Base-by-base conservation (phyloP, 352 stramenopile species). In the Pythium utonaiense region DNA sequence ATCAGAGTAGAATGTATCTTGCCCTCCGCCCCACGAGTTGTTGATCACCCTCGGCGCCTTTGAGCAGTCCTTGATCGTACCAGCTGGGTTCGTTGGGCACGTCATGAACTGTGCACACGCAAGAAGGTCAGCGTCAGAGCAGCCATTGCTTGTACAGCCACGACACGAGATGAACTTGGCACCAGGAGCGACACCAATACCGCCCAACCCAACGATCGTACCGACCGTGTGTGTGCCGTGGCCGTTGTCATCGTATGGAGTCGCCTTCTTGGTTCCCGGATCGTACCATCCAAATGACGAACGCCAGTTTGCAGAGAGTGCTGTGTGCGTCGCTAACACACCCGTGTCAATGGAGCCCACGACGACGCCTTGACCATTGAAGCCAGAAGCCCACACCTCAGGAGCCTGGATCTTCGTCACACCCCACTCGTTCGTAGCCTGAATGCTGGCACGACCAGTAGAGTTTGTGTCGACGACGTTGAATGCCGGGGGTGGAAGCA, bases 281-380 rank as follows among this genome's bases (percentile, higher is more conserved):
- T 75, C 62, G 38, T 48, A 78, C 57, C 60, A 67, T 17, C 57
- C 58, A 41, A 67, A 65, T 9, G 30, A 44, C 13, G 27, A 22
- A 33, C 41, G 56, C 38, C 27, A 70, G 38, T 24, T 65, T 34
- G 17, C 22, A 9, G 19, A 27, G 0, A 77, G 27, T 3, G 54
- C 38, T 12, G 61, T 44, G 57, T 77, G 70, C 10, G 57, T 64
- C 33, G 48, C 66, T 3, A 49, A 62, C 27, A 72, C 70, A 51
- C 70, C 66, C 17, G 66, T 62, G 57, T 77, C 70, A 48, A 77
- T 77, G 17, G 40, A 44, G 12, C 49, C 58, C 14, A 77, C 57
- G 6, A 66, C 60, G 42, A 77, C 44, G 50, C 64, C 64, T 25
- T 62, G 25, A 16, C 62, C 70, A 5, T 27, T 65, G 47, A 61